Evolutionary conservation across 345 rosid species (phyloP), one percentile per base, ranked within the genome.

Genomic region (Trapa bicornis): DNA sequence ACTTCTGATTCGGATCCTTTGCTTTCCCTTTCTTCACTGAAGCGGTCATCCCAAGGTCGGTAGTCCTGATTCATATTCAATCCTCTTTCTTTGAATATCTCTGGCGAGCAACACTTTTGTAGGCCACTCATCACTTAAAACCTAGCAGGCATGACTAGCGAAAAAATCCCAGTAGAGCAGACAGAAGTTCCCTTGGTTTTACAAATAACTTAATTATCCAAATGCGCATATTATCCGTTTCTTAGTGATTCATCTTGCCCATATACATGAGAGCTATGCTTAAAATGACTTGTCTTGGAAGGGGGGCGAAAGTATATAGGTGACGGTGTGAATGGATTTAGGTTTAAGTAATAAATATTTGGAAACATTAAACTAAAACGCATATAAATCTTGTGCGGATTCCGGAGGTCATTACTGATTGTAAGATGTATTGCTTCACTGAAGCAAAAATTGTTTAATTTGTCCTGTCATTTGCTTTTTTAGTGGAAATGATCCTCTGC

Each of bases 1-100:
- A 35, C 22, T 15, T 52, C 65, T 37, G 74, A 54, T 42, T 42
- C 42, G 38, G 67, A 64, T 16, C 68, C 73, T 41, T 39, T 70
- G 0, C 56, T 50, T 17, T 50, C 56, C 33, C 61, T 65, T 11
- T 39, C 73, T 16, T 36, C 69, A 64, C 58, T 66, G 69, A 71
- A 71, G 69, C 74, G 74, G 6, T 36, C 74, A 69, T 56, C 56
- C 64, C 57, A 57, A 71, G 74, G 74, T 71, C 61, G 43, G 73
- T 64, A 36, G 5, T 15, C 14, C 35, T n/a, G 56, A 15, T 50
- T 50, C 22, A 11, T 47, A 47, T 11, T 47, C 53, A 2, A 17
- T 13, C 57, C 57, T 41, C 43, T 41, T 41, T 41, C 57, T 52
- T 52, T 52, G 57, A 15, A 41, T 50, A 50, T 50, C 17, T 12